Percentiles rank a stretch among this genome's conserved stretches.
Conservation (phyloP, 1,139 yeast genomes). For the Magnusiomyces tetraspermus region DNA sequence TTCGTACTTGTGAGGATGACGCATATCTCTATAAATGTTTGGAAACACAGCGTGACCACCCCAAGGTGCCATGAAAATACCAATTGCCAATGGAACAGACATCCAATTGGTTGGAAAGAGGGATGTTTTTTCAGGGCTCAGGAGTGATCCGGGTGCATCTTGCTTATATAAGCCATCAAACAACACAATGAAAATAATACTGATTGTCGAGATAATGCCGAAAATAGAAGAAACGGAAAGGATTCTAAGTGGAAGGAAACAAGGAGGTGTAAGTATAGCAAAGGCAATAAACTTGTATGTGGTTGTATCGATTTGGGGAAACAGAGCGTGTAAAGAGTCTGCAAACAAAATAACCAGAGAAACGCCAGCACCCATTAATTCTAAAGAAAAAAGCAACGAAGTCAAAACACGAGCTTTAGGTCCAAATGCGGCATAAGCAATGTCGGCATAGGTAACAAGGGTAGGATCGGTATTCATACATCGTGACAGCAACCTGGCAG, state of each 20-base stretch:
- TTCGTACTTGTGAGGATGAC: constrained; percentile 53
- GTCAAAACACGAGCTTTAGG: constrained; percentile 51
- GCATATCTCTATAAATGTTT: constrained; percentile 70
- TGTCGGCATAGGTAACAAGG: constrained; percentile 79
- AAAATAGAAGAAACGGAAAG: constrained; percentile 63
- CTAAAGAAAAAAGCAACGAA: constrained; percentile 64
- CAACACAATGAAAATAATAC: constrained; percentile 49
- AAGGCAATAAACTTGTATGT: constrained; percentile 52
- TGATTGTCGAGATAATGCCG: constrained; percentile 65
- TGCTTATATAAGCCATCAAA: constrained; percentile 53
- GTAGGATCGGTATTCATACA: constrained; percentile 68
- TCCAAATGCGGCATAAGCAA: constrained; percentile 71
- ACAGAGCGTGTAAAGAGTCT: constrained; percentile 66
- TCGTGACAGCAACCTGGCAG: constrained; percentile 57
- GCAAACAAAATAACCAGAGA: constrained; percentile 70
- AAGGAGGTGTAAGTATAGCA: constrained; percentile 51
- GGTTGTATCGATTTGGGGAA: constrained; percentile 43
- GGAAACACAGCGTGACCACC: constrained; percentile 88
- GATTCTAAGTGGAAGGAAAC: constrained; percentile 61
- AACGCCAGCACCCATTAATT: constrained; percentile 68
- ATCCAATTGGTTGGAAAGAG: constrained; percentile 44
- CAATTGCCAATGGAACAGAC: constrained; percentile 52
- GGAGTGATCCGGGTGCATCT: constrained; percentile 56
- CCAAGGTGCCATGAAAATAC: constrained; percentile 79
- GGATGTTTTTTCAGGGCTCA: constrained; percentile 40